Percentiles rank a stretch among this genome's conserved stretches.
Evolutionary conservation across 1,284 basidiomycete species (phyloP).

Genomic region (Puccinia horiana): DNA sequence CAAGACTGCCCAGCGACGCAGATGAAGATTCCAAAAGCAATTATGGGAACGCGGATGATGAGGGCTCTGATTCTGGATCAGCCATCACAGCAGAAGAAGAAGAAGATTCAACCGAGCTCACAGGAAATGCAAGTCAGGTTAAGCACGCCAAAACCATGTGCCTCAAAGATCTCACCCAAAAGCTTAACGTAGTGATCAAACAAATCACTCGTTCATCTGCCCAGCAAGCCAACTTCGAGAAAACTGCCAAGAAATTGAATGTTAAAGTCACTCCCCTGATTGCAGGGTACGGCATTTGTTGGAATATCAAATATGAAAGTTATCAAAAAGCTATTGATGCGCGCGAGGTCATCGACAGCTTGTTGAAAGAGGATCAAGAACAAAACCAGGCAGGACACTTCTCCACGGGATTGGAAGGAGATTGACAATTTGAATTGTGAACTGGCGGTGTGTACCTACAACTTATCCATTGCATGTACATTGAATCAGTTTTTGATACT

Average conservation of each 20-base stretch:
- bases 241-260: not conserved
- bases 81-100: not conserved
- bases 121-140: not conserved
- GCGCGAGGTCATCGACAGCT: too few species aligned
- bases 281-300: not conserved
- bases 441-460: not conserved
- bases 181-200: not conserved
- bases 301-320: not conserved
- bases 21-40: not conserved
- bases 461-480: too few species aligned
- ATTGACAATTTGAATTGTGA: not conserved
- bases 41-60: not conserved
- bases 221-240: not conserved
- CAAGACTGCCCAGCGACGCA: not conserved
- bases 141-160: not conserved
- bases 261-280: not conserved
- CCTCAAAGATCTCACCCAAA: not conserved
- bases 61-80: not conserved
- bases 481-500: too few species aligned
- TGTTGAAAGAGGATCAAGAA: not conserved
- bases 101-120: not conserved
- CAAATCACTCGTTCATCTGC: slow-evolving; percentile 2
- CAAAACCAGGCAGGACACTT: not conserved
- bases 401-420: not conserved
- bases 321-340: too few species aligned